Conservation (phyloP, 2,329 filamentous ascomycete genomes). For the Gnomoniopsis smithogilvyi region DNA sequence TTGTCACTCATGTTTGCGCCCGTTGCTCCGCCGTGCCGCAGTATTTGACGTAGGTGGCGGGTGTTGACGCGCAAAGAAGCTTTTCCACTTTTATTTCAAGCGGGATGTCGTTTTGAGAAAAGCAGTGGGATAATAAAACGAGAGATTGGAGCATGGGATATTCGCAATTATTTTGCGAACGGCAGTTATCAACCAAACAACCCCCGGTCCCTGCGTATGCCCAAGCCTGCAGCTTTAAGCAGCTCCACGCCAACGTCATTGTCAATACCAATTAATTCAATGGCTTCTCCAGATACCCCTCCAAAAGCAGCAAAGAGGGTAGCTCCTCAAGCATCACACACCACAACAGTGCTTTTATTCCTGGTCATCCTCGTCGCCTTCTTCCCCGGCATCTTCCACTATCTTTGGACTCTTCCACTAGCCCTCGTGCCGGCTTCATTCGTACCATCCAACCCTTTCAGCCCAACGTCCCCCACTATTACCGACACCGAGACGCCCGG, state of each 20-base stretch:
- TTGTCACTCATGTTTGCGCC: constrained; percentile 53
- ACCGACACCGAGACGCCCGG: constrained; percentile 17
- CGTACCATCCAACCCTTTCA: constrained; percentile 21
- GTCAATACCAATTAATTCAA: not conserved
- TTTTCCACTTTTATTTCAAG: not conserved
- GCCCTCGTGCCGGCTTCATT: constrained; percentile 28
- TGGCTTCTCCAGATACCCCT: not conserved
- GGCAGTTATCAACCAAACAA: not conserved
- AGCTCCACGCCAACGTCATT: constrained; percentile 17
- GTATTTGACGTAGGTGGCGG: not conserved
- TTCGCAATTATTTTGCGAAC: not conserved
- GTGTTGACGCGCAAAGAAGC: not conserved
- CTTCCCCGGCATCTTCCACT: constrained; percentile 52
- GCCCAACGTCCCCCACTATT: constrained; percentile 29
- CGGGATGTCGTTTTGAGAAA: not conserved
- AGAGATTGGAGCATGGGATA: too few species aligned
- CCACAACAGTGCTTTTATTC: constrained; percentile 42
- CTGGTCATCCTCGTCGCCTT: constrained; percentile 47
- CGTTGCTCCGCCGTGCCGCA: not conserved
- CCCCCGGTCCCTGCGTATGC: not conserved
- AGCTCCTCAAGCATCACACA: constrained; percentile 19
- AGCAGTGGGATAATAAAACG: not conserved
- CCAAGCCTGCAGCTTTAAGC: too few species aligned
- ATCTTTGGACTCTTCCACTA: constrained; percentile 47
- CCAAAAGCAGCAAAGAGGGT: not conserved